phyloP scores from a whole-genome alignment of 371 early-diverging fungal species.

The Phascolomyces articulosus region DNA sequence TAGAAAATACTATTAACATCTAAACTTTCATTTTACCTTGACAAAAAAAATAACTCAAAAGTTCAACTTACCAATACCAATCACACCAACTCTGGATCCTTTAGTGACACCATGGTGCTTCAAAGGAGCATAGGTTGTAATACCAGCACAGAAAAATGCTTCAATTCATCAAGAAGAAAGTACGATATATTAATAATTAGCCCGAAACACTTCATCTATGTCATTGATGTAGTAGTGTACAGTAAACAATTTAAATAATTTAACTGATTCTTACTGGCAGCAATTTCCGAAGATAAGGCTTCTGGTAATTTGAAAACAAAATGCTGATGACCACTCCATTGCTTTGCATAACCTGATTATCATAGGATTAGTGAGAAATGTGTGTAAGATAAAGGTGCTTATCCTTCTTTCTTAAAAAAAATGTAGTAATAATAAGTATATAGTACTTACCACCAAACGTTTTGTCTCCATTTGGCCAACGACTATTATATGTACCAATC shows the following conservation, averaged over 20 bases:
- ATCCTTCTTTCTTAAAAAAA: too few relatives aligned
- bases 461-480: conserved; percentile 56
- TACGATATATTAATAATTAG: too few relatives aligned
- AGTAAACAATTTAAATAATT: too few relatives aligned
- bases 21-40: background rate
- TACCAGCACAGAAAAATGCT: conserved; percentile 55
- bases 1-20: background rate
- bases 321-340: conserved; percentile 57
- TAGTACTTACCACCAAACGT: conserved; percentile 53
- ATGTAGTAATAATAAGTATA: too few relatives aligned
- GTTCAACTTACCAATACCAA: conserved; percentile 50
- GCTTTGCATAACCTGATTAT: conserved; percentile 65
- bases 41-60: background rate
- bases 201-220: too few relatives aligned
- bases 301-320: conserved; percentile 69
- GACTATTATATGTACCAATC: conserved; percentile 33
- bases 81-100: conserved; percentile 63
- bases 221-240: too few relatives aligned
- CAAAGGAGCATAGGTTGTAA: conserved; percentile 70
- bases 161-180: too few relatives aligned
- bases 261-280: too few relatives aligned
- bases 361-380: too few relatives aligned
- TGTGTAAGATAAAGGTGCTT: too few relatives aligned
- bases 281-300: conserved; percentile 50
- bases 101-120: conserved; percentile 42